phyloP scores from a whole-genome alignment of 2,329 filamentous ascomycete genomes.

The Ascochyta koolunga region DNA sequence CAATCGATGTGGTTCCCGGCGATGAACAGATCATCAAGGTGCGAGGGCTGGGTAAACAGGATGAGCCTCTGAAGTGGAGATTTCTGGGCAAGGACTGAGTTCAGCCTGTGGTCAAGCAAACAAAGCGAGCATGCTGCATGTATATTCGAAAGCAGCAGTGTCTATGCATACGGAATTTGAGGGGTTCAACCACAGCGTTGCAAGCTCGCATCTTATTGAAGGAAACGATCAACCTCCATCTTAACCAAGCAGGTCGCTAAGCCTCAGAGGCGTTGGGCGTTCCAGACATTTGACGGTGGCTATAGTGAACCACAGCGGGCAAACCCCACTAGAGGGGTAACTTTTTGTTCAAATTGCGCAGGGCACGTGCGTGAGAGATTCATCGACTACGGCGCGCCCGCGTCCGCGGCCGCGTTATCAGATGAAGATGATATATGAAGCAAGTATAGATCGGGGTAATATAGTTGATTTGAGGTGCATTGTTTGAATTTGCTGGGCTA shows the following conservation, averaged over 20 bases:
- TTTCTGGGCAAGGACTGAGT: conserved; percentile 51
- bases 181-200: background rate
- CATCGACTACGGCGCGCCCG: conserved; percentile 4
- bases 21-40: conserved; percentile 59
- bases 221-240: background rate
- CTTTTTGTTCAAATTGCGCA: background rate
- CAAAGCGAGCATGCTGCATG: conserved; percentile 8
- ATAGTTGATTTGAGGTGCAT: background rate
- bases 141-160: conserved; percentile 3
- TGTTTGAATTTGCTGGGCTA: conserved; percentile 1
- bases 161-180: background rate
- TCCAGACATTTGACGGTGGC: conserved; percentile 15
- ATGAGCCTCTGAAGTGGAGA: conserved; percentile 52
- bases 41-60: conserved; percentile 48
- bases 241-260: conserved; percentile 4
- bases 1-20: conserved; percentile 64
- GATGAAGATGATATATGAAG: conserved; percentile 6
- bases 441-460: conserved; percentile 9
- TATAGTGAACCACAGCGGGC: conserved; percentile 4
- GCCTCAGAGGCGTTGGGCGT: conserved; percentile 1
- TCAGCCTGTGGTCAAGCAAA: conserved; percentile 1
- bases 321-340: background rate
- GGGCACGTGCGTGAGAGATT: conserved; percentile 1
- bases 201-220: conserved; percentile 8
- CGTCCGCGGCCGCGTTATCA: conserved; percentile 5